A percentile compares a stretch with the other conserved stretches of the same genome.
phyloP scores from a whole-genome alignment of 768 basidiomycete species.

The Leccinum subtestaceum region DNA sequence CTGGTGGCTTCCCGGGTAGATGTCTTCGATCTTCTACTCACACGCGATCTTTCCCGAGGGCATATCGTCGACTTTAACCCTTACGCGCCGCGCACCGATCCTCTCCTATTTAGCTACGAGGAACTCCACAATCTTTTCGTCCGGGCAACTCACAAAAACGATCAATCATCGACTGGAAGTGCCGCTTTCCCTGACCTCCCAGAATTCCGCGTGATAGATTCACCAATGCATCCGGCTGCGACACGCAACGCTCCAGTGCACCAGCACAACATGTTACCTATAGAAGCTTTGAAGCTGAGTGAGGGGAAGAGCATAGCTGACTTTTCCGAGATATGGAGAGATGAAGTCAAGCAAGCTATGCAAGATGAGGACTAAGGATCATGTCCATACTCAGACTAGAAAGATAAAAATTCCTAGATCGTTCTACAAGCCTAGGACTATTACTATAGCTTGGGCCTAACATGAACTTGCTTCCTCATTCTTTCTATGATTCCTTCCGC shows the following conservation, averaged over 20 bases:
- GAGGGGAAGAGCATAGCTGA: slow-evolving; percentile 68
- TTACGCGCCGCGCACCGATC: slow-evolving; percentile 80
- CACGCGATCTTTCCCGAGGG: slow-evolving; percentile 70
- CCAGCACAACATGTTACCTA: slow-evolving; percentile 88
- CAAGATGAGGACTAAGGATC: slow-evolving; percentile 9
- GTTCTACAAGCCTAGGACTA: background rate
- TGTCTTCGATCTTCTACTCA: slow-evolving; percentile 82
- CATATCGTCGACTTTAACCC: slow-evolving; percentile 93
- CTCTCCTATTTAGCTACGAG: slow-evolving; percentile 81
- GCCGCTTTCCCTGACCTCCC: slow-evolving; percentile 26
- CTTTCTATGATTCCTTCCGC: slow-evolving; percentile 63
- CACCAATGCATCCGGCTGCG: slow-evolving; percentile 66
- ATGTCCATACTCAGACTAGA: background rate
- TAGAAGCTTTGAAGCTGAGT: slow-evolving; percentile 81
- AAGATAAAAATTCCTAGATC: background rate
- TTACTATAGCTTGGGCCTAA: slow-evolving; percentile 22
- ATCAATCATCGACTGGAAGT: background rate
- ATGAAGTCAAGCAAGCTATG: slow-evolving; percentile 43
- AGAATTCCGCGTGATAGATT: slow-evolving; percentile 67
- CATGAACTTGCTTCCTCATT: slow-evolving; percentile 32
- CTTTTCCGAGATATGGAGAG: slow-evolving; percentile 67
- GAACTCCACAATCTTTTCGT: slow-evolving; percentile 52
- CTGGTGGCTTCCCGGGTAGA: slow-evolving; percentile 39
- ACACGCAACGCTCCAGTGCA: slow-evolving; percentile 65
- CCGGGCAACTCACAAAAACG: slow-evolving; percentile 4